A percentile compares a stretch with the other conserved stretches of the same genome.
phyloP scores from a whole-genome alignment of 2,329 filamentous ascomycete genomes.

The Xylariaceae sp. region DNA sequence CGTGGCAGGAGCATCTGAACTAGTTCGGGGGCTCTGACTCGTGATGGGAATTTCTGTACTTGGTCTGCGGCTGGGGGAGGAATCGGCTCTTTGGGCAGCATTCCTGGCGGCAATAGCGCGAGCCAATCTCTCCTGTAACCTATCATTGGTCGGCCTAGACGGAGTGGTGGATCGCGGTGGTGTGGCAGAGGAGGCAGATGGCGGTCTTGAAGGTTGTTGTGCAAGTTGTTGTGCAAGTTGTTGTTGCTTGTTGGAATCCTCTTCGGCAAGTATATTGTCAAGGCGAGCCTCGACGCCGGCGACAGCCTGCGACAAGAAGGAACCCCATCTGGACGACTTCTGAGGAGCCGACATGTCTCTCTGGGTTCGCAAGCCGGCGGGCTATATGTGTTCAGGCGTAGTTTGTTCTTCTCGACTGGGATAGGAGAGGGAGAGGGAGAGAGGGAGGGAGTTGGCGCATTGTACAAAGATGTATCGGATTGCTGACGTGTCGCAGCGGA shows the following conservation, averaged over 20 bases:
- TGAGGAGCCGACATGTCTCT: constrained; percentile 50
- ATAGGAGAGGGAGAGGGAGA: constrained; percentile 15
- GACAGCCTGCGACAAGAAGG: constrained; percentile 85
- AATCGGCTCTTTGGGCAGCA: constrained; percentile 48
- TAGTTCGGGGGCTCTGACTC: constrained; percentile 46
- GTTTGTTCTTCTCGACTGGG: constrained; percentile 14
- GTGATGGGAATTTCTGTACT: constrained; percentile 36
- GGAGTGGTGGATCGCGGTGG: constrained; percentile 40
- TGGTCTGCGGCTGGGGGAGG: constrained; percentile 49
- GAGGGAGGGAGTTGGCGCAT: constrained; percentile 28
- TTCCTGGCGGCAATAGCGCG: constrained; percentile 80
- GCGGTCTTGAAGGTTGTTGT: constrained; percentile 40
- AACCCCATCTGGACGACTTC: constrained; percentile 71
- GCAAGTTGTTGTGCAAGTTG: constrained; percentile 28
- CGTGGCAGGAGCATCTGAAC: constrained; percentile 40
- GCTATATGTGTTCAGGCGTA: constrained; percentile 1
- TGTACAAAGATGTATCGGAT: constrained; percentile 14
- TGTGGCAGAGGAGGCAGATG: constrained; percentile 34
- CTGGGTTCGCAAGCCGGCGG: constrained; percentile 10
- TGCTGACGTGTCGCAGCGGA: constrained; percentile 24
- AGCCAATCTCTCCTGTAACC: constrained; percentile 86
- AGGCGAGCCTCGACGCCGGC: constrained; percentile 91
- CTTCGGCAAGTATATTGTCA: constrained; percentile 87
- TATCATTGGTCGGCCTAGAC: constrained; percentile 73
- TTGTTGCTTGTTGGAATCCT: constrained; percentile 54